Conservation (phyloP, 1,139 yeast species). For the Candida pseudoviswanathii region DNA sequence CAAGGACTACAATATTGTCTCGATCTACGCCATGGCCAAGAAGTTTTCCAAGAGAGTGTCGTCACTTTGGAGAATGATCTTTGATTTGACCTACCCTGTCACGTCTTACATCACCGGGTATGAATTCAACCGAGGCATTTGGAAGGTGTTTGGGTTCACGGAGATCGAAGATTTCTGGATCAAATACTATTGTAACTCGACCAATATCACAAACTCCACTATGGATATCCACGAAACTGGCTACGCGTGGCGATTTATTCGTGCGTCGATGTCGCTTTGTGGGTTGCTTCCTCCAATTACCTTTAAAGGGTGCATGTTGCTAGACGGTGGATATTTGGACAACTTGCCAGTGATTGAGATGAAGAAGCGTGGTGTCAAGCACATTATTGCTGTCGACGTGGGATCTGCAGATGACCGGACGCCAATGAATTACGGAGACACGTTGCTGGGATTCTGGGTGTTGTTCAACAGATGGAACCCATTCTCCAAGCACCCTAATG, state of each 20-base stretch:
- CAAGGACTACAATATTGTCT: slow-evolving; percentile 84
- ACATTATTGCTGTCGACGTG: slow-evolving; percentile 94
- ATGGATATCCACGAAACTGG: slow-evolving; percentile 95
- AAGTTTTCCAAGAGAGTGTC: slow-evolving; percentile 82
- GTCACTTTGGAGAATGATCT: slow-evolving; percentile 79
- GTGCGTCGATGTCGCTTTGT: slow-evolving; percentile 97
- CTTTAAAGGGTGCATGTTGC: slow-evolving; percentile 86
- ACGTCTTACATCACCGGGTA: slow-evolving; percentile 96
- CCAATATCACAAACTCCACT: slow-evolving; percentile 93
- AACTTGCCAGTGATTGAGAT: slow-evolving; percentile 90
- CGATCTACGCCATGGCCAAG: slow-evolving; percentile 88
- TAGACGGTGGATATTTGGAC: slow-evolving; percentile 96
- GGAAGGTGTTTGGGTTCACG: slow-evolving; percentile 92
- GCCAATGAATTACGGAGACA: slow-evolving; percentile 90
- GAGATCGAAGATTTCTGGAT: slow-evolving; percentile 98
- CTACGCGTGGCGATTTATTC: slow-evolving; percentile 90
- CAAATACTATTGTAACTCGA: slow-evolving; percentile 83
- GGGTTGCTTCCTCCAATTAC: slow-evolving; percentile 90
- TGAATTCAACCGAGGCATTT: slow-evolving; percentile 92
- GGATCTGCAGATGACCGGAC: slow-evolving; percentile 93
- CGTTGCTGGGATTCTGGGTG: slow-evolving; percentile 92
- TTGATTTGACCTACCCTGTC: slow-evolving; percentile 89
- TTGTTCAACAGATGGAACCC: slow-evolving; percentile 88
- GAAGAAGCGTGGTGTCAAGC: slow-evolving; percentile 84
- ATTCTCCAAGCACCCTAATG: slow-evolving; percentile 81